phyloP scores from a whole-genome alignment of 2,329 filamentous ascomycete species.

The Fusarium albidum region DNA sequence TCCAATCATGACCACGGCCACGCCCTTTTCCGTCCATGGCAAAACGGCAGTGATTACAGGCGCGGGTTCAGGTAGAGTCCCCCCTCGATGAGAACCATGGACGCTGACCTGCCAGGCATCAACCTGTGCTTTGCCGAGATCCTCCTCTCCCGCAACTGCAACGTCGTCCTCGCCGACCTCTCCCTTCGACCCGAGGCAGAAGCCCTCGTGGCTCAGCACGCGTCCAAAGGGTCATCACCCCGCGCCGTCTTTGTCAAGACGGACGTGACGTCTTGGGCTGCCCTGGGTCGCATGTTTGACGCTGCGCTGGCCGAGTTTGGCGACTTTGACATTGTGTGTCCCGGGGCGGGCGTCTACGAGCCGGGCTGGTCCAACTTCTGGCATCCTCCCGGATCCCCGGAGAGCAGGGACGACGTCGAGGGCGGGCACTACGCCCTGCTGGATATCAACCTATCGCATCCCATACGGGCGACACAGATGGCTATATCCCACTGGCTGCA shows the following conservation, averaged over 20 bases:
- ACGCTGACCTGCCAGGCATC: no score
- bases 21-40: conserved; percentile 31
- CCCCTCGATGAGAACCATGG: background rate
- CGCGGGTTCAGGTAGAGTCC: conserved; percentile 26
- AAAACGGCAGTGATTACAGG: conserved; percentile 34
- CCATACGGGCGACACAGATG: conserved; percentile 51
- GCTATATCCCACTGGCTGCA: conserved; percentile 50
- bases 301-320: conserved; percentile 47
- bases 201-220: conserved; percentile 40
- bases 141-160: conserved; percentile 51
- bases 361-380: conserved; percentile 54
- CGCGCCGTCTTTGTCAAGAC: conserved; percentile 53
- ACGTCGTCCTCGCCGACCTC: conserved; percentile 56
- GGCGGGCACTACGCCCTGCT: conserved; percentile 45
- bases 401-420: conserved; percentile 43
- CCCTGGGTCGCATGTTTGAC: conserved; percentile 47
- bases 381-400: conserved; percentile 48
- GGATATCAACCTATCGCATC: conserved; percentile 53
- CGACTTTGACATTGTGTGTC: conserved; percentile 52
- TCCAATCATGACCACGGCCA: background rate
- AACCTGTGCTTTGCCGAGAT: conserved; percentile 51
- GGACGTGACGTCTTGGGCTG: conserved; percentile 54
- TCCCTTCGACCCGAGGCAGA: conserved; percentile 52
- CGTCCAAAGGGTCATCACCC: conserved; percentile 24
- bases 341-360: conserved; percentile 57